Percentiles rank a stretch among this genome's conserved stretches.
phyloP scores from a whole-genome alignment of 2,329 filamentous ascomycete genomes.

The Dactylellina parvicollis region DNA sequence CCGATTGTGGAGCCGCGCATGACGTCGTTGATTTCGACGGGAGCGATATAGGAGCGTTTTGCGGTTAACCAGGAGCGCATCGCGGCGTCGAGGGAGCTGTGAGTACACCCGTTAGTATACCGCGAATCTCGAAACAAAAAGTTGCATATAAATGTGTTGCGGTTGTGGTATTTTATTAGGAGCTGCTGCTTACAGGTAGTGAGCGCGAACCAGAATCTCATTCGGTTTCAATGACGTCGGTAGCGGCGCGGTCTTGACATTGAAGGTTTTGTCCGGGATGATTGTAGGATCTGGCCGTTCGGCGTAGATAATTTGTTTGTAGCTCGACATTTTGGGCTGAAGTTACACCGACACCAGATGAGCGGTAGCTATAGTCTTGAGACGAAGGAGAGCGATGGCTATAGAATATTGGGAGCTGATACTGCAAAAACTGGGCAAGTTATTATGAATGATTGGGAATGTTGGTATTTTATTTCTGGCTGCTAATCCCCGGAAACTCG shows the following conservation, averaged over 20 bases:
- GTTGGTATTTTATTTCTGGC: no score
- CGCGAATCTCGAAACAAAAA: slow-evolving; percentile 56
- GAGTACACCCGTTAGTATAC: slow-evolving; percentile 62
- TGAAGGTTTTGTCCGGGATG: slow-evolving; percentile 74
- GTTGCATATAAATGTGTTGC: slow-evolving; percentile 59
- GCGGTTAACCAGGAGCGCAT: slow-evolving; percentile 77
- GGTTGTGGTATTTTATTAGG: slow-evolving; percentile 6
- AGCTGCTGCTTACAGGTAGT: slow-evolving; percentile 40
- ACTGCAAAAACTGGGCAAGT: no score
- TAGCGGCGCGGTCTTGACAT: slow-evolving; percentile 65
- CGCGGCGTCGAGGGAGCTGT: slow-evolving; percentile 77
- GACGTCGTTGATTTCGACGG: slow-evolving; percentile 73
- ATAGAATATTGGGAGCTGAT: no score
- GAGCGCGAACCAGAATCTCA: slow-evolving; percentile 69
- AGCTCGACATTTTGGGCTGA: slow-evolving; percentile 57
- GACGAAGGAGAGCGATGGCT: no score
- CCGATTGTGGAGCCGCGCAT: slow-evolving; percentile 74
- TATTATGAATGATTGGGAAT: no score
- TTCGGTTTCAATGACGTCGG: slow-evolving; percentile 66
- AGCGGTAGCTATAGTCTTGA: no score
- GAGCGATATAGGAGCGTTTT: slow-evolving; percentile 72
- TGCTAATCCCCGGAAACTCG: no score
- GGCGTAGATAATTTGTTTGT: slow-evolving; percentile 68
- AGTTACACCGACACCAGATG: neutral
- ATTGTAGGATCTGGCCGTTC: slow-evolving; percentile 71